Conservation (phyloP, 139 green algal genomes). For the Chlamydomonas sp. region DNA sequence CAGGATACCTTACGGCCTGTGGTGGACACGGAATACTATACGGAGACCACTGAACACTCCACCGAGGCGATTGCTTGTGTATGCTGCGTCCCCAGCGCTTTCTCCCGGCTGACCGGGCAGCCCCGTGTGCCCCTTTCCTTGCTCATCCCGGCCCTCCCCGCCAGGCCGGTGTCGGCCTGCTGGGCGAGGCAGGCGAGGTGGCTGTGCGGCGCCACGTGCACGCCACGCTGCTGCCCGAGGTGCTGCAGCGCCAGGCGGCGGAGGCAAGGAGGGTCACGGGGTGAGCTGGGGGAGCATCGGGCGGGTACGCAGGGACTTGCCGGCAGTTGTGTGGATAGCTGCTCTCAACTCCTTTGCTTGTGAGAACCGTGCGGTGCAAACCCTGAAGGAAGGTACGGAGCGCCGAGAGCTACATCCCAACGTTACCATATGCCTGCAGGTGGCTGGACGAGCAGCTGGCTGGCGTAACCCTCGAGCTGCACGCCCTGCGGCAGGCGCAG, state of each 20-base stretch:
- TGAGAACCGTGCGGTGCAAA: no score
- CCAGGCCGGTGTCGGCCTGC: slow-evolving; percentile 16
- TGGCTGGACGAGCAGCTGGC: slow-evolving; percentile 40
- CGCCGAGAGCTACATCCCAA: background rate
- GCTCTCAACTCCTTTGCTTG: no score
- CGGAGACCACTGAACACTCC: no score
- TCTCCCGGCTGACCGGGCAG: background rate
- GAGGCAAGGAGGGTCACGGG: slow-evolving; percentile 4
- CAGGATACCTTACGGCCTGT: no score
- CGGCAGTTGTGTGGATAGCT: no score
- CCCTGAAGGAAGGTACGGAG: no score
- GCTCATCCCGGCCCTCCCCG: background rate
- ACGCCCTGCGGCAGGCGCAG: slow-evolving; percentile 1
- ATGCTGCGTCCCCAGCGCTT: background rate
- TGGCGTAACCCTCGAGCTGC: background rate
- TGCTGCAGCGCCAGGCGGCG: slow-evolving; percentile 5
- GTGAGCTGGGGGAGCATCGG: background rate
- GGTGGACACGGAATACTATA: no score
- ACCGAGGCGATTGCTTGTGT: background rate
- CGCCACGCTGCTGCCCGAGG: slow-evolving; percentile 33
- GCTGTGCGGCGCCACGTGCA: slow-evolving; percentile 35
- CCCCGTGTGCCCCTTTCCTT: background rate
- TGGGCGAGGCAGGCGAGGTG: slow-evolving; percentile 26
- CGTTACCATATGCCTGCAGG: background rate
- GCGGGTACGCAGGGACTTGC: background rate